Base-by-base conservation (phyloP, 495 filamentous ascomycete genomes). In the Astrothelium subdiscretum region DNA sequence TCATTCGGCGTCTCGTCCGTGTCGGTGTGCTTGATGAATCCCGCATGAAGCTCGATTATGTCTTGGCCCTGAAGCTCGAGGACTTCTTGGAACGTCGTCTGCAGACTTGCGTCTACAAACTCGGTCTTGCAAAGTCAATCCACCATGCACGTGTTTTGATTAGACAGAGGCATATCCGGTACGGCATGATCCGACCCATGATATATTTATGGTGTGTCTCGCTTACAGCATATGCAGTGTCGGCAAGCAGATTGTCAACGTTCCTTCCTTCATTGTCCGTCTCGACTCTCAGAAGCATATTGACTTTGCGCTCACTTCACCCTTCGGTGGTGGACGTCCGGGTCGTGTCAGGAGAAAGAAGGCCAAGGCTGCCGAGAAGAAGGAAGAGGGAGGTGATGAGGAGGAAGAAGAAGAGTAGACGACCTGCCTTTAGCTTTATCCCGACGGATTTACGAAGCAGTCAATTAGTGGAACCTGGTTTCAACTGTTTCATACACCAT, bases 21-120 rank as follows among this genome's bases (percentile, higher is more conserved):
- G 91, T 97, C 75, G 94, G 94, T 89, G 94, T 98, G 74, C 89
- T 98, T 76, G 94, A 98, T 77, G 94, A 98, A 84, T 88, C 90
- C 77, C 94, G 95, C 85, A 98, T 97, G 95, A 98, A 96, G 88
- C 91, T 98, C 83, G 94, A 98, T 95, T 98, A 98, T 89, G 94
- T 98, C 74, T 83, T 98, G 72, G 94, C 94, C 77, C 87, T 98
- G 66, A 91, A 91, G 81, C 86, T 89, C 72, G 95, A 98, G 78
- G 94, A 98, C 77, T 98, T 98, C 87, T 84, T 98, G 80, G 94
- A 98, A 87, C 92, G 94, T 72, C 90, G 94, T 81, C 91, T 98
- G 68, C 83, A 98, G 85, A 98, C 94, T 70, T 96, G 94, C 73
- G 94, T 98, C 76, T 97, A 95, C 87, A 97, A 97, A 85, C 94